These are phyloP conservation scores for Penicillium palitans DNA, from an alignment of 2,329 filamentous ascomycete genomes.

Conservation along the genomic window DNA sequence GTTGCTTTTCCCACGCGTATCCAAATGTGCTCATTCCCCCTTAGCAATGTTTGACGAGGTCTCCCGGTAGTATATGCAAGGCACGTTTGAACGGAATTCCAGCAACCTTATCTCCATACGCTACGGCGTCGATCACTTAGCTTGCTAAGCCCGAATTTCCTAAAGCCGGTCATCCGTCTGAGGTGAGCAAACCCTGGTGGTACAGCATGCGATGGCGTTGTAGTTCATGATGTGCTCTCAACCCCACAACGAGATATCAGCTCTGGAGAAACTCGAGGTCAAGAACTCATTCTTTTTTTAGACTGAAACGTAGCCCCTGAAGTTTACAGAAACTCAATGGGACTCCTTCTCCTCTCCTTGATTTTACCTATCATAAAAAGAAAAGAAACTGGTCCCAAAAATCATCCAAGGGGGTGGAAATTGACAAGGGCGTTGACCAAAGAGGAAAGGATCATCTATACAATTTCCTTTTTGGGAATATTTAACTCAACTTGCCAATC, in stretches of 20 bases:
- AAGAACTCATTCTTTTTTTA: background rate
- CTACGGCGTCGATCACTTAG: slow-evolving; percentile 16
- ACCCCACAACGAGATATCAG: slow-evolving; percentile 1
- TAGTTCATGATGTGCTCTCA: background rate
- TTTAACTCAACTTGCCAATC: slow-evolving; percentile 9
- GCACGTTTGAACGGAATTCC: slow-evolving; percentile 21
- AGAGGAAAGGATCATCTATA: slow-evolving; percentile 21
- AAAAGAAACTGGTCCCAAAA: slow-evolving; percentile 6
- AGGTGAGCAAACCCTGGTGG: slow-evolving; percentile 1
- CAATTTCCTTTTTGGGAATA: slow-evolving; percentile 14
- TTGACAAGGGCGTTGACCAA: slow-evolving; percentile 8
- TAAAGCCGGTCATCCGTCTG: slow-evolving; percentile 6
- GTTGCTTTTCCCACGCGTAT: slow-evolving; percentile 21
- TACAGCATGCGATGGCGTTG: background rate
- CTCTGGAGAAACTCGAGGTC: background rate
- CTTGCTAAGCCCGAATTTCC: background rate
- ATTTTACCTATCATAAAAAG: slow-evolving; percentile 18
- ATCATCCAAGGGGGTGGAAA: slow-evolving; percentile 16
- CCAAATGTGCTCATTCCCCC: slow-evolving; percentile 14
- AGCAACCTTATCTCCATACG: slow-evolving; percentile 24
- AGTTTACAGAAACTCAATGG: background rate
- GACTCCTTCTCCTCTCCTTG: background rate
- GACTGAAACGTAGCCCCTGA: slow-evolving; percentile 1
- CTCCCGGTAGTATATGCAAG: slow-evolving; percentile 23
- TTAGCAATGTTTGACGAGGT: slow-evolving; percentile 21